Evolutionary conservation across 148 eudicot genomes (phyloP).

Genomic region (Selenicereus undatus): DNA sequence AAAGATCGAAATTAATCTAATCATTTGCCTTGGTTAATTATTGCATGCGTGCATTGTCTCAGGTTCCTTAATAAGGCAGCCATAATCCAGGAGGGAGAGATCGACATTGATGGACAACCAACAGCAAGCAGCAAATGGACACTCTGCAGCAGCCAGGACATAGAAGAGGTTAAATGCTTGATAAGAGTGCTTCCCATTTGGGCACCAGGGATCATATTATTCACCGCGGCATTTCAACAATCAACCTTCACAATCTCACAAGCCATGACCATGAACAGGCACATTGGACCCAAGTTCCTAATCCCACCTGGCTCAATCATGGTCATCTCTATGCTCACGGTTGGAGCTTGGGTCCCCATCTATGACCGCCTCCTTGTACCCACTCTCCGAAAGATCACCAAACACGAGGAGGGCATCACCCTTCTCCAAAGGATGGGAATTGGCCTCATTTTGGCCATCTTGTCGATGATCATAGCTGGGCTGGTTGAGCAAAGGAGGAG

Average conservation of each 20-base stretch:
- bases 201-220: conserved; percentile 63
- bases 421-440: conserved; percentile 71
- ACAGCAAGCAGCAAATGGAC: conserved; percentile 43
- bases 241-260: conserved; percentile 61
- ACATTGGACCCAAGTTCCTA: conserved; percentile 46
- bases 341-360: conserved; percentile 55
- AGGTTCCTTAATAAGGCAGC: conserved; percentile 74
- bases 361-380: conserved; percentile 63
- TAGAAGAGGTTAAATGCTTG: conserved; percentile 71
- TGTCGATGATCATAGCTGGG: conserved; percentile 63
- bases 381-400: conserved; percentile 39
- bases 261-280: conserved; percentile 62
- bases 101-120: conserved; percentile 29
- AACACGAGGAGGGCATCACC: conserved; percentile 55
- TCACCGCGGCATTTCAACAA: conserved; percentile 59
- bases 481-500: conserved; percentile 54
- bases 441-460: conserved; percentile 44
- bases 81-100: conserved; percentile 45
- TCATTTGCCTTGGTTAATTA: neutral
- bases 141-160: conserved; percentile 50
- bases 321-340: conserved; percentile 51
- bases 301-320: conserved; percentile 60
- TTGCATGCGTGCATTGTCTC: neutral
- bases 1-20: no score
- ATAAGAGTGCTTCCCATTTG: conserved; percentile 60